Conservation (phyloP, 148 eudicot genomes). For the Nepenthes mirabilis region DNA sequence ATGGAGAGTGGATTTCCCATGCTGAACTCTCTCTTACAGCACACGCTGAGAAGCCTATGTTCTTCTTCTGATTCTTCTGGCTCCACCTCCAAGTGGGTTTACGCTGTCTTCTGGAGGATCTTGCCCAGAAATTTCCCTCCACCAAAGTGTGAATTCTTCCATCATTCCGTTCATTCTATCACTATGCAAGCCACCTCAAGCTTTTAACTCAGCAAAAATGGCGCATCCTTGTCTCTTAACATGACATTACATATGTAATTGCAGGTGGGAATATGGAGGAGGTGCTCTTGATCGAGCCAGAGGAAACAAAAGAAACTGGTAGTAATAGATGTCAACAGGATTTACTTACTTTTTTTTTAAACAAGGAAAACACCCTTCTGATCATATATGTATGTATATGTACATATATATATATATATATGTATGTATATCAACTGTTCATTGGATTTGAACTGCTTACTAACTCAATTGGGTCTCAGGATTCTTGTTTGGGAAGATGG, state of each 20-base stretch:
- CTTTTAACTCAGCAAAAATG: background rate
- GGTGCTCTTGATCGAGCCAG: constrained; percentile 10
- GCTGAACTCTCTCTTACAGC: background rate
- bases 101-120: background rate
- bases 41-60: background rate
- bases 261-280: constrained; percentile 51
- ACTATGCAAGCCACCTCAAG: background rate
- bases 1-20: background rate
- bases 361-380: no score
- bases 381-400: no score
- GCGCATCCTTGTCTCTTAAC: background rate
- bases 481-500: constrained; percentile 61
- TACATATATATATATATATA: no score
- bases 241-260: background rate
- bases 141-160: background rate
- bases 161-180: background rate
- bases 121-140: background rate
- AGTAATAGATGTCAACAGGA: background rate
- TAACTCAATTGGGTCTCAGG: constrained; percentile 15
- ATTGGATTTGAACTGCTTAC: background rate
- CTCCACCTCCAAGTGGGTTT: background rate
- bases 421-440: no score
- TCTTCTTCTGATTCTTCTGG: background rate
- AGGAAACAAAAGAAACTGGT: background rate
- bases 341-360: background rate